Evolutionary conservation across 2,329 filamentous ascomycete species (phyloP).

Genomic region (Ascocoryne sarcoides): DNA sequence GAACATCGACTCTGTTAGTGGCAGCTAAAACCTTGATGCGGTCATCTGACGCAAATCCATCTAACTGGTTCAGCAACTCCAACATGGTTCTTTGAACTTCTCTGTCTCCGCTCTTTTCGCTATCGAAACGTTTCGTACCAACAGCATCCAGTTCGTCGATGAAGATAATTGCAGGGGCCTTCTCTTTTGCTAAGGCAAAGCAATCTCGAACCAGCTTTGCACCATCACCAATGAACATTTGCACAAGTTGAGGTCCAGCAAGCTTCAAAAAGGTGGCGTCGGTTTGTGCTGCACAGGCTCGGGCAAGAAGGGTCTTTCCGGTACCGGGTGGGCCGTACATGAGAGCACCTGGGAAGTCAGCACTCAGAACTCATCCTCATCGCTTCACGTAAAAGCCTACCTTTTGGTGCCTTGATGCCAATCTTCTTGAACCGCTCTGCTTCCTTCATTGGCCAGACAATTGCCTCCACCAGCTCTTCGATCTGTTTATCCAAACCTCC

Average conservation of each 20-base stretch:
- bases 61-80: conserved; percentile 95
- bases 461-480: conserved; percentile 94
- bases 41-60: conserved; percentile 95
- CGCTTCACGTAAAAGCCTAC: conserved; percentile 42
- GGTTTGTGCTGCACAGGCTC: conserved; percentile 94
- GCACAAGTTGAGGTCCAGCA: conserved; percentile 91
- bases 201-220: conserved; percentile 96
- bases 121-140: conserved; percentile 98
- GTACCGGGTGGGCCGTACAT: conserved; percentile 96
- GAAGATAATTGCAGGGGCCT: conserved; percentile 98
- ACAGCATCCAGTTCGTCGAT: conserved; percentile 97
- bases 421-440: conserved; percentile 99
- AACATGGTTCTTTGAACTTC: conserved; percentile 99
- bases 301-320: conserved; percentile 83
- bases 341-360: conserved; percentile 61
- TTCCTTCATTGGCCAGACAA: conserved; percentile 99
- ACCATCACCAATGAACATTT: conserved; percentile 99
- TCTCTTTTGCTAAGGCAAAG: conserved; percentile 96
- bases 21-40: conserved; percentile 93
- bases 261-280: conserved; percentile 98
- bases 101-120: conserved; percentile 93
- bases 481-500: conserved; percentile 98
- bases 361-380: background rate
- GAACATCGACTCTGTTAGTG: conserved; percentile 88
- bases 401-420: conserved; percentile 98